Evolutionary conservation across 306 rosid species (phyloP).

Genomic region (Cucurbita pepo): DNA sequence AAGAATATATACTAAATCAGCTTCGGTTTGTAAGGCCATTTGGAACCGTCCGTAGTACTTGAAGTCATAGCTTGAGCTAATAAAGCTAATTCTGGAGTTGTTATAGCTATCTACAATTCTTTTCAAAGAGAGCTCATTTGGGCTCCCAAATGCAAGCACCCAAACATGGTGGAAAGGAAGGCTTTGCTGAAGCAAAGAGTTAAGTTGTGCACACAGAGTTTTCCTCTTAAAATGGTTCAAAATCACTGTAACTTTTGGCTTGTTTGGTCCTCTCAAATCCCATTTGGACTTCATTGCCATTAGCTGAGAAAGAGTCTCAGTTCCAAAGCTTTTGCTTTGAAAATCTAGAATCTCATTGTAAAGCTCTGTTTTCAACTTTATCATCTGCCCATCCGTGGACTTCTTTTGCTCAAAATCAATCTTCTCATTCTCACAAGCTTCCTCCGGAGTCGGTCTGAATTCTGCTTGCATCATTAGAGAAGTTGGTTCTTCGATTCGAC

Average conservation of each 20-base stretch:
- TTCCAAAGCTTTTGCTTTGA: slow-evolving; percentile 36
- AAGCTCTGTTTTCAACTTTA: slow-evolving; percentile 60
- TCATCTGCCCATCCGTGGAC: slow-evolving; percentile 67
- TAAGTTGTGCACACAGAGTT: slow-evolving; percentile 80
- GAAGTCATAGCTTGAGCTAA: slow-evolving; percentile 80
- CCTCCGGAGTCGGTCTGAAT: slow-evolving; percentile 16
- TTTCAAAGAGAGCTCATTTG: slow-evolving; percentile 56
- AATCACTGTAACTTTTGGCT: slow-evolving; percentile 59
- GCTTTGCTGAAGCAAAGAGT: slow-evolving; percentile 61
- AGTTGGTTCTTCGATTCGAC: slow-evolving; percentile 44
- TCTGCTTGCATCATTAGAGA: slow-evolving; percentile 34
- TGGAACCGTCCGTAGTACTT: slow-evolving; percentile 97
- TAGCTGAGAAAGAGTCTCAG: slow-evolving; percentile 57
- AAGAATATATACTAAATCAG: slow-evolving; percentile 62
- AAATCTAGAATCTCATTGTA: slow-evolving; percentile 50
- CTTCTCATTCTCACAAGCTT: slow-evolving; percentile 62
- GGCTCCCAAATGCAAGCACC: slow-evolving; percentile 97
- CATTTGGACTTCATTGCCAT: slow-evolving; percentile 78
- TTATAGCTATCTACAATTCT: slow-evolving; percentile 83
- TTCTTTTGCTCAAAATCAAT: slow-evolving; percentile 86
- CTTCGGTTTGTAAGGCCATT: slow-evolving; percentile 80
- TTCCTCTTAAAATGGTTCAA: slow-evolving; percentile 89
- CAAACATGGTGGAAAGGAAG: slow-evolving; percentile 85
- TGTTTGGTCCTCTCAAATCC: slow-evolving; percentile 37
- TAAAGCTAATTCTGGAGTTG: slow-evolving; percentile 64